These are phyloP conservation scores for Inonotus obliquus DNA, from an alignment of 1,284 basidiomycete species.

Conservation along the genomic window DNA sequence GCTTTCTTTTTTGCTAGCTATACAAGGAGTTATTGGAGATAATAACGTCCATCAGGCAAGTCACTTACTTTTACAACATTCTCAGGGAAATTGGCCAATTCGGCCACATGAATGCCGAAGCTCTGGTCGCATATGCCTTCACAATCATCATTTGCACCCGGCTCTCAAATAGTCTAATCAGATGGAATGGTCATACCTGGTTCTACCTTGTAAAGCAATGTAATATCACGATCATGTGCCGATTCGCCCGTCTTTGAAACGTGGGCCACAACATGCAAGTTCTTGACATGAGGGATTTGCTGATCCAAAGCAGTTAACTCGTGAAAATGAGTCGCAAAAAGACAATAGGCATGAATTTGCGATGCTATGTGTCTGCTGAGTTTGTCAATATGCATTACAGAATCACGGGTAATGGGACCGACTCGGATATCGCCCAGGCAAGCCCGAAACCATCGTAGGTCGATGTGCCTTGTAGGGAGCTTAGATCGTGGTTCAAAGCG, in stretches of 20 bases:
- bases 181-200: conserved; percentile 52
- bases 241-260: conserved; percentile 60
- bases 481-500: not conserved
- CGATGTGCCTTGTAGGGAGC: conserved; percentile 70
- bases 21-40: not conserved
- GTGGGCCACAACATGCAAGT: conserved; percentile 94
- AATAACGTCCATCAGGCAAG: not conserved
- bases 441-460: conserved; percentile 99
- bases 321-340: conserved; percentile 99
- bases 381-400: conserved; percentile 1
- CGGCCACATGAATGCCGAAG: conserved; percentile 97
- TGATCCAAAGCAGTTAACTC: conserved; percentile 92
- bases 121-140: conserved; percentile 90
- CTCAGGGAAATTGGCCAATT: conserved; percentile 94
- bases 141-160: not conserved
- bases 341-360: conserved; percentile 86
- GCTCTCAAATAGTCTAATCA: not conserved
- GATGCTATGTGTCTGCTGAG: conserved; percentile 83
- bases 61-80: conserved; percentile 78
- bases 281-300: conserved; percentile 85
- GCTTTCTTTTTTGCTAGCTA: conserved; percentile 94
- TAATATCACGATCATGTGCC: conserved; percentile 80
- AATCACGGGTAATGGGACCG: conserved; percentile 25
- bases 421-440: conserved; percentile 99
- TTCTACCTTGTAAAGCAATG: conserved; percentile 92